These are phyloP conservation scores for Pseudoscleropodium purum DNA, from an alignment of 225 moss, liverwort and hornwort genomes.

Conservation along the genomic window DNA sequence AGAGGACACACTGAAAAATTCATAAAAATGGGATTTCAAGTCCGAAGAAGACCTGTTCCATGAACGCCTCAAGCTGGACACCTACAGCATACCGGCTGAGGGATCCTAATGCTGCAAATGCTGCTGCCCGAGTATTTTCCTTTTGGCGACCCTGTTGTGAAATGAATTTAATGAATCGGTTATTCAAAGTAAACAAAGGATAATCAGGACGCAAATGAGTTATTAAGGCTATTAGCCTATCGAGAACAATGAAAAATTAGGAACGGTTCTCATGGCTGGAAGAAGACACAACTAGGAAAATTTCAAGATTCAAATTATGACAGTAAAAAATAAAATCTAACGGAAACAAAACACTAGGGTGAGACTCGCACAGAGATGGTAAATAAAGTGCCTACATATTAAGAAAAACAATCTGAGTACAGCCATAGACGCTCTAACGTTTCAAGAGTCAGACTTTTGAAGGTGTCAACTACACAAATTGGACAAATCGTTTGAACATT, in stretches of 20 bases:
- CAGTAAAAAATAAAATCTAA: neutral
- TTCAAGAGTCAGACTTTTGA: neutral
- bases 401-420: neutral
- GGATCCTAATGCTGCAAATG: conserved; percentile 91
- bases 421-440: neutral
- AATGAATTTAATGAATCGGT: neutral
- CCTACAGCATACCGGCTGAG: conserved; percentile 75
- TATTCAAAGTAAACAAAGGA: neutral
- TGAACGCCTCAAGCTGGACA: conserved; percentile 76
- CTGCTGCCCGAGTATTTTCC: conserved; percentile 85
- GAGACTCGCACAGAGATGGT: neutral
- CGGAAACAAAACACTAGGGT: neutral
- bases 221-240: neutral
- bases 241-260: neutral
- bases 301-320: neutral
- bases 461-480: neutral
- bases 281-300: neutral
- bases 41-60: conserved; percentile 70
- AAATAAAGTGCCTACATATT: neutral
- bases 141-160: conserved; percentile 65
- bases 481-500: neutral
- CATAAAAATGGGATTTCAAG: neutral
- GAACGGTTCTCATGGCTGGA: neutral
- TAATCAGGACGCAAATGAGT: neutral
- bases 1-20: neutral